These are phyloP conservation scores for Yamadazyma oceani DNA, from an alignment of 1,139 yeast species.

Conservation along the genomic window DNA sequence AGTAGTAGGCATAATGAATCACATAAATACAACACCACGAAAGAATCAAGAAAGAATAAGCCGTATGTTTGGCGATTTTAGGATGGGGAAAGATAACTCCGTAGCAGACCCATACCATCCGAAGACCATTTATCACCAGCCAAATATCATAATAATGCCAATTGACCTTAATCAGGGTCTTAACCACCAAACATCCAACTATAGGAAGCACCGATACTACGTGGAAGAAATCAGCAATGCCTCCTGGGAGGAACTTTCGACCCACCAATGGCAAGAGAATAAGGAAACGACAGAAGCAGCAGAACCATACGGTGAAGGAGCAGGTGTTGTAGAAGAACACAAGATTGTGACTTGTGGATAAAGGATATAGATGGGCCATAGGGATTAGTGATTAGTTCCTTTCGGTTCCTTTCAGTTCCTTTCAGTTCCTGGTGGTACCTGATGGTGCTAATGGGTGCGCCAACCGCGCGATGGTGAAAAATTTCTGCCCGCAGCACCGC, in stretches of 20 bases:
- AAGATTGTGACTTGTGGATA: slow-evolving; percentile 30
- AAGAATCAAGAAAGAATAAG: slow-evolving; percentile 47
- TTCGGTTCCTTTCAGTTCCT: no score
- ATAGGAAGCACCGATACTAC: slow-evolving; percentile 40
- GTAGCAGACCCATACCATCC: slow-evolving; percentile 45
- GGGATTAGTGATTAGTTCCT: no score
- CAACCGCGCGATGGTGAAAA: neutral
- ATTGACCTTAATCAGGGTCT: slow-evolving; percentile 16
- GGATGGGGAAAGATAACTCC: slow-evolving; percentile 51
- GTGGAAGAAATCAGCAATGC: slow-evolving; percentile 65
- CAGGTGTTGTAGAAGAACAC: slow-evolving; percentile 37
- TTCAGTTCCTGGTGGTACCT: no score
- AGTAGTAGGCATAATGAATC: slow-evolving; percentile 46
- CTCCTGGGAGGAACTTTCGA: slow-evolving; percentile 61
- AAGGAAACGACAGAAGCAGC: slow-evolving; percentile 51
- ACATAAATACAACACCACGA: slow-evolving; percentile 46
- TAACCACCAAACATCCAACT: slow-evolving; percentile 25
- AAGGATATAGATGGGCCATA: slow-evolving; percentile 38
- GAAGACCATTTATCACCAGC: slow-evolving; percentile 30
- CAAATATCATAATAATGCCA: slow-evolving; percentile 22
- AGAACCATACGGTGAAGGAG: slow-evolving; percentile 49
- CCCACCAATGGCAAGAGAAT: slow-evolving; percentile 64
- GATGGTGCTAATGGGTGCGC: no score
- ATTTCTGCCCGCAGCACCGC: no score
- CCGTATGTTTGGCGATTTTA: slow-evolving; percentile 47